Evolutionary conservation across 805 yeast species (phyloP).

Genomic region (Wickerhamiella vanderwaltii): DNA sequence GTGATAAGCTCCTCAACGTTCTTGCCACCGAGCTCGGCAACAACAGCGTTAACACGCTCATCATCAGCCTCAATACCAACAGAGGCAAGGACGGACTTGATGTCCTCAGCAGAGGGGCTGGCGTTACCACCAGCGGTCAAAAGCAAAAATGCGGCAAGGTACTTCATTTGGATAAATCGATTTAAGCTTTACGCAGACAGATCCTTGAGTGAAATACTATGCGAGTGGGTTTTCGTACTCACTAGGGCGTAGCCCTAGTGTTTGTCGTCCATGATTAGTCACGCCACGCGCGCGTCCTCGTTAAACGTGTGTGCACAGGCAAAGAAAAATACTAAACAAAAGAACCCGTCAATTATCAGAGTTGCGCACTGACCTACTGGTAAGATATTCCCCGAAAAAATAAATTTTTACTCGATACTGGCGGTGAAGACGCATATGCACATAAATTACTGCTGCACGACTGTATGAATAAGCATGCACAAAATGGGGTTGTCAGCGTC

Average conservation of each 20-base stretch:
- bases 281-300: too few relatives aligned
- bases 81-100: conserved; percentile 77
- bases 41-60: conserved; percentile 66
- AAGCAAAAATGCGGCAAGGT: conserved; percentile 98
- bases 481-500: too few relatives aligned
- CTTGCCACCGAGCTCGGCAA: conserved; percentile 89
- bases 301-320: too few relatives aligned
- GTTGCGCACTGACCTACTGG: too few relatives aligned
- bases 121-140: conserved; percentile 94
- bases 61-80: conserved; percentile 96
- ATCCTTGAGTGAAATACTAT: conserved; percentile 10
- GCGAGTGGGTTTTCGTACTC: conserved; percentile 10
- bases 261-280: too few relatives aligned
- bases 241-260: conserved; percentile 6
- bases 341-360: too few relatives aligned
- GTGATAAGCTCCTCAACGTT: conserved; percentile 77
- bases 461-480: too few relatives aligned
- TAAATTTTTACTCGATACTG: too few relatives aligned
- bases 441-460: too few relatives aligned
- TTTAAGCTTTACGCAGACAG: conserved; percentile 22
- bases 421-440: too few relatives aligned
- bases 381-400: too few relatives aligned
- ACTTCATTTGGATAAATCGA: conserved; percentile 52
- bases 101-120: conserved; percentile 86
- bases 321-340: too few relatives aligned